phyloP scores from a whole-genome alignment of 2,329 filamentous ascomycete genomes.

The Mycosphaerelloides madeirae region DNA sequence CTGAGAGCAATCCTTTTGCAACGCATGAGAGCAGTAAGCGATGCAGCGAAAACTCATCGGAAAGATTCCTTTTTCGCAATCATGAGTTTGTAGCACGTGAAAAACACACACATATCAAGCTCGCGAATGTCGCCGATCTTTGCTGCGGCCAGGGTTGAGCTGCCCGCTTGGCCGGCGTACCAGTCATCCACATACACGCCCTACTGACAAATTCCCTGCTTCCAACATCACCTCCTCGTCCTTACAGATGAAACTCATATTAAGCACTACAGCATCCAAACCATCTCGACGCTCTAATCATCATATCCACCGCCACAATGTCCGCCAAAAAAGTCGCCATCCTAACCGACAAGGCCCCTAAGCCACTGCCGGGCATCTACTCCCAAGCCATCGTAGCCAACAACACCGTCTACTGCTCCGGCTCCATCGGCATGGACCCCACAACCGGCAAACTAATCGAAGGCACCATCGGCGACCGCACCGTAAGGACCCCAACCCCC shows the following conservation, averaged over 20 bases:
- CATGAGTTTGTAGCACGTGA: too few species aligned
- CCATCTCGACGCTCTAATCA: neutral
- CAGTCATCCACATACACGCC: neutral
- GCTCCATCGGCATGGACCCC: slow-evolving; percentile 56
- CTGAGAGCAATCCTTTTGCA: too few species aligned
- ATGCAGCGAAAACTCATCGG: neutral
- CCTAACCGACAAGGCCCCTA: slow-evolving; percentile 26
- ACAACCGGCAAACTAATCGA: slow-evolving; percentile 51
- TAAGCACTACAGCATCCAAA: neutral
- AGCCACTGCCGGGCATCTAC: slow-evolving; percentile 25
- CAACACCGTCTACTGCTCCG: slow-evolving; percentile 68
- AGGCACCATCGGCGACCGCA: slow-evolving; percentile 53
- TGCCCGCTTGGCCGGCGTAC: too few species aligned
- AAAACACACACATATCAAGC: too few species aligned
- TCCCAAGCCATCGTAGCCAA: slow-evolving; percentile 42
- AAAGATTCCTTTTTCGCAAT: neutral
- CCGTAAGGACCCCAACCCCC: slow-evolving; percentile 37
- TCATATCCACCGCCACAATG: slow-evolving; percentile 12
- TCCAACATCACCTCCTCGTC: neutral
- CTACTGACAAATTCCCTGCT: neutral
- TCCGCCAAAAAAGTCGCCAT: slow-evolving; percentile 25
- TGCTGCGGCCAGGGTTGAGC: too few species aligned
- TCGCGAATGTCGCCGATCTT: neutral
- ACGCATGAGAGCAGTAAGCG: neutral
- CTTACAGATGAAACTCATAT: neutral